phyloP scores from a whole-genome alignment of 2,329 filamentous ascomycete genomes.

The Leptographium flavum region DNA sequence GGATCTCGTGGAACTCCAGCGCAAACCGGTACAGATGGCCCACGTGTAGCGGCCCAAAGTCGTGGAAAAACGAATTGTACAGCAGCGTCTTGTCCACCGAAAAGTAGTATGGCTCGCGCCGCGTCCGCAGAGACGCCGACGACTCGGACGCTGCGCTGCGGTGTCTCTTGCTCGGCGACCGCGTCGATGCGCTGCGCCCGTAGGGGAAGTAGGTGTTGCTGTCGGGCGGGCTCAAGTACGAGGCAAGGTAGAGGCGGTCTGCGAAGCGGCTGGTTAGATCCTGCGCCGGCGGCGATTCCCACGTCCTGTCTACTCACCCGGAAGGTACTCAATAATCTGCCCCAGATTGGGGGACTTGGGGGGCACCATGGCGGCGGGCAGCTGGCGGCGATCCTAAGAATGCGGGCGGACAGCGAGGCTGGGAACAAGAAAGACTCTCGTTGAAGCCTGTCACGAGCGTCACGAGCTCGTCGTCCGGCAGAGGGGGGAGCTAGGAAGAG shows the following conservation, averaged over 20 bases:
- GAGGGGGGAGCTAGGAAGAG: too few relatives aligned
- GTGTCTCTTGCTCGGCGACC: slow-evolving; percentile 62
- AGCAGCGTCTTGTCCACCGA: slow-evolving; percentile 82
- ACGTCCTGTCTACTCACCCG: slow-evolving; percentile 64
- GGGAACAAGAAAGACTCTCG: too few relatives aligned
- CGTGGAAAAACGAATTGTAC: slow-evolving; percentile 97
- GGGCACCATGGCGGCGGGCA: too few relatives aligned
- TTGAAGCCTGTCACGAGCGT: too few relatives aligned
- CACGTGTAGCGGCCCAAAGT: slow-evolving; percentile 95
- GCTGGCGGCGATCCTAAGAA: too few relatives aligned
- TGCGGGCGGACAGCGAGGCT: too few relatives aligned
- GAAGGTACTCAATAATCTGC: slow-evolving; percentile 91
- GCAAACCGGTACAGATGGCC: slow-evolving; percentile 94
- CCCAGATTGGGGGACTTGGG: slow-evolving; percentile 49
- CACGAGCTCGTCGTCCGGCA: too few relatives aligned
- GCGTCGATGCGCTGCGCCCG: slow-evolving; percentile 37
- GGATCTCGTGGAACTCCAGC: slow-evolving; percentile 86
- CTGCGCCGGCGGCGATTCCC: too few relatives aligned
- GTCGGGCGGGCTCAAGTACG: slow-evolving; percentile 71
- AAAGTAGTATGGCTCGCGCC: slow-evolving; percentile 76
- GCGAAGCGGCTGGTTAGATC: slow-evolving; percentile 7
- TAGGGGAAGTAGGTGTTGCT: slow-evolving; percentile 79
- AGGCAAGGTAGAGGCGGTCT: slow-evolving; percentile 93
- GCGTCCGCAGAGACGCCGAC: slow-evolving; percentile 13
- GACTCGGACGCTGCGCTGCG: slow-evolving; percentile 22